Conservation (phyloP, 306 rosid species). For the Bauhinia variegata region DNA sequence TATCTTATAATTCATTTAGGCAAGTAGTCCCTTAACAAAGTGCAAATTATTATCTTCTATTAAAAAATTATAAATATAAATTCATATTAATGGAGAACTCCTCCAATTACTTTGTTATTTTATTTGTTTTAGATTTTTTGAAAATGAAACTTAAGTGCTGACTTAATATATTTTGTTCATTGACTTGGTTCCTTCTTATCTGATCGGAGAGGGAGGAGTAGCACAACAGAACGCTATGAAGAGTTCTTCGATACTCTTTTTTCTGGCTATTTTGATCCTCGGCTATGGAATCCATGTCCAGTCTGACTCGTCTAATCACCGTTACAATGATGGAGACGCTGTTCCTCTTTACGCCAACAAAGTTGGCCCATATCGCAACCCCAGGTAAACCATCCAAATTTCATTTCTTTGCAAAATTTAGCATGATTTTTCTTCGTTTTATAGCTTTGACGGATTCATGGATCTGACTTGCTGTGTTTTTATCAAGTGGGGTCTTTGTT, state of each 20-base stretch:
- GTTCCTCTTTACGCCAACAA: conserved; percentile 85
- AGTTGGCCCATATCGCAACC: conserved; percentile 87
- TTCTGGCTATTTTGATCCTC: conserved; percentile 48
- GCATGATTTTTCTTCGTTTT: not conserved
- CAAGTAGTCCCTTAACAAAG: no score
- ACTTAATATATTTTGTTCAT: no score
- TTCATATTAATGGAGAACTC: no score
- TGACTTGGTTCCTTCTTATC: no score
- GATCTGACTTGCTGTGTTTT: conserved; percentile 28
- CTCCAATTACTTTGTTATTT: no score
- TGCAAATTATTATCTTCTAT: no score
- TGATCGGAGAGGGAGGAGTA: conserved; percentile 13
- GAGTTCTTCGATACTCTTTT: conserved; percentile 31
- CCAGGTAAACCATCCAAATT: conserved; percentile 50
- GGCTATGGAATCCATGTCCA: conserved; percentile 44
- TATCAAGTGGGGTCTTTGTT: not conserved
- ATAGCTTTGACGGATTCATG: not conserved
- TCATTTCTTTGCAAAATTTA: not conserved
- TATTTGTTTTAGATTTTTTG: no score
- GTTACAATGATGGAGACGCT: conserved; percentile 57
- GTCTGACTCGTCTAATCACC: conserved; percentile 74
- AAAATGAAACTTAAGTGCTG: no score
- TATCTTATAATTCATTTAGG: no score
- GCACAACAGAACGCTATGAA: conserved; percentile 33
- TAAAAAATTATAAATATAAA: no score